Evolutionary conservation across 495 filamentous ascomycete genomes (phyloP).

Genomic region (Acidiella bohemica): DNA sequence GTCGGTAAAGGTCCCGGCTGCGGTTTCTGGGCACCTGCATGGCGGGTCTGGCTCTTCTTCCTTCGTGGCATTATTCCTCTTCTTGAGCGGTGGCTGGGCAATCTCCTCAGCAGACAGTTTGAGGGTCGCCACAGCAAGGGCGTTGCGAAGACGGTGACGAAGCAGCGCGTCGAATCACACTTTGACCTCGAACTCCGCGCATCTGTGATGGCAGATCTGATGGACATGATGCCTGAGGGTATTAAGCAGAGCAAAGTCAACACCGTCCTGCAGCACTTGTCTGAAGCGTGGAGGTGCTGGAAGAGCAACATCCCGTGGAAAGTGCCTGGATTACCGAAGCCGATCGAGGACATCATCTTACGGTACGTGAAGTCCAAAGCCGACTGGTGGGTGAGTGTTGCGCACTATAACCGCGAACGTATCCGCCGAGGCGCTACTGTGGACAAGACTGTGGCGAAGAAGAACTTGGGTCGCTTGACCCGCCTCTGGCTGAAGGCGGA

Average conservation of each 20-base stretch:
- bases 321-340: conserved; percentile 86
- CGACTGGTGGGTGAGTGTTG: conserved; percentile 99
- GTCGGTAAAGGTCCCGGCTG: conserved; percentile 97
- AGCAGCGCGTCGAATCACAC: conserved; percentile 97
- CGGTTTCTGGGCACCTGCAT: conserved; percentile 98
- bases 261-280: conserved; percentile 91
- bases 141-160: conserved; percentile 97
- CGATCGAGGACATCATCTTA: conserved; percentile 96
- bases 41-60: conserved; percentile 99
- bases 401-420: conserved; percentile 95
- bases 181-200: conserved; percentile 96
- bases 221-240: conserved; percentile 99
- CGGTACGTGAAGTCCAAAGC: conserved; percentile 98
- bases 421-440: conserved; percentile 93
- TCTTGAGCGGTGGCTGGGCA: conserved; percentile 94
- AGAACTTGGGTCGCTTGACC: conserved; percentile 92
- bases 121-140: conserved; percentile 98
- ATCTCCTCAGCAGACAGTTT: conserved; percentile 91
- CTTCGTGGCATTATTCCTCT: conserved; percentile 97
- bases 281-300: conserved; percentile 98
- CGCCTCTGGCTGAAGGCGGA: conserved; percentile 96
- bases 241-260: conserved; percentile 99
- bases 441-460: conserved; percentile 98
- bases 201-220: conserved; percentile 96
- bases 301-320: conserved; percentile 99